Evolutionary conservation across 768 basidiomycete genomes (phyloP), one percentile per base, ranked within the genome.

Genomic region (Cyathus striatus): DNA sequence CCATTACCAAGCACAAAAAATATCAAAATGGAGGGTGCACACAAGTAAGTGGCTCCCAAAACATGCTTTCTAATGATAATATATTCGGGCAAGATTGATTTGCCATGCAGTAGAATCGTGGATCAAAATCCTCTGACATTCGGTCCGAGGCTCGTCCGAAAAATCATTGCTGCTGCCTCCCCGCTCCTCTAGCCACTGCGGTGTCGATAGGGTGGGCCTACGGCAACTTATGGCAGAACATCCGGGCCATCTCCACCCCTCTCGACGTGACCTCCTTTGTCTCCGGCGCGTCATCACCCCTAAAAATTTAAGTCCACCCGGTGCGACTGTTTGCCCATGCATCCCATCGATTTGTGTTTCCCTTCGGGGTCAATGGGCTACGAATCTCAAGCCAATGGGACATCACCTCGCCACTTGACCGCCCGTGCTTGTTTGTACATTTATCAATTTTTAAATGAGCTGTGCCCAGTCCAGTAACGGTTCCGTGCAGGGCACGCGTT

Each of bases 101-200:
- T 37, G 35, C 35, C 35, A 9, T 20, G 35, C 35, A 37, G 35
- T n/a, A n/a, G n/a, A 20, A 37, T 37, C 35, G 35, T 37, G 35
- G 14, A 37, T 30, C 27, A 30, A 30, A 9, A 9, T n/a, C 27
- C n/a, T 9, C 27, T 9, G n/a, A n/a, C 9, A 9, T 30, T 9
- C 27, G 27, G 27, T 9, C 27, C 27, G 27, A 30, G n/a, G 9
- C 9, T n/a, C 9, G 9, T 9, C 9, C 27, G n/a, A 20, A 14
- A 10, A 37, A 14, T 3, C n/a, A 30, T n/a, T n/a, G 9, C 27
- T 30, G 27, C 27, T 30, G 9, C n/a, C 9, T 30, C 27, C 27
- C 21, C 35, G 18, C 35, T 20, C 3, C n/a, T 20, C 35, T 20
- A 20, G 35, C n/a, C 20, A n/a, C n/a, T n/a, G n/a, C n/a, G n/a